Evolutionary conservation across 345 rosid genomes (phyloP).

Genomic region (Sonneratia caseolaris): DNA sequence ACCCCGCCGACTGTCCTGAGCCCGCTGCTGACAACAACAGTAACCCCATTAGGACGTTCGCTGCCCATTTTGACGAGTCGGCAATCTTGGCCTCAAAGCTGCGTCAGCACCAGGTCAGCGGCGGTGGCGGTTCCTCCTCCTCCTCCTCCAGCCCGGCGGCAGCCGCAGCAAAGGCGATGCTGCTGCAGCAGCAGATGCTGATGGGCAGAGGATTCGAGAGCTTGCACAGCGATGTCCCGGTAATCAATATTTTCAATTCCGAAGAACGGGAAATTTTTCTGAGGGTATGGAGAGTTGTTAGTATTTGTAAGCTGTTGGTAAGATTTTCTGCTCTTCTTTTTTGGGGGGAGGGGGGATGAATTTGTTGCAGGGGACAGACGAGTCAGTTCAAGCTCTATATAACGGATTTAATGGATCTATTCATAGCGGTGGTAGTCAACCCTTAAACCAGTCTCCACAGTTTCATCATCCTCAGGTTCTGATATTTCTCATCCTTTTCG

Average conservation of each 20-base stretch:
- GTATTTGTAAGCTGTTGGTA: too few species aligned
- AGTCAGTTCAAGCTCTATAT: conserved; percentile 36
- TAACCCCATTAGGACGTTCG: conserved; percentile 12
- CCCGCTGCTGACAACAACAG: conserved; percentile 20
- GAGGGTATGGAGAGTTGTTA: neutral
- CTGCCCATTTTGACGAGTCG: conserved; percentile 34
- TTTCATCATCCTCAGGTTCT: conserved; percentile 20
- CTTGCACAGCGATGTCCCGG: conserved; percentile 8
- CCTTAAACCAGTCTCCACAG: conserved; percentile 27
- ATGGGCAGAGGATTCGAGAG: conserved; percentile 36
- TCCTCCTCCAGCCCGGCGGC: conserved; percentile 12
- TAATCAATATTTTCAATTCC: neutral
- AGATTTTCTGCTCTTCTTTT: neutral
- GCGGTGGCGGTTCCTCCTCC: conserved; percentile 18
- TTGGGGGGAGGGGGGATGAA: neutral
- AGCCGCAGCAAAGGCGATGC: conserved; percentile 31
- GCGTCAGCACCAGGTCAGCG: conserved; percentile 45
- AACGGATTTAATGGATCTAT: conserved; percentile 55
- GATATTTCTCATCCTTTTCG: too few species aligned
- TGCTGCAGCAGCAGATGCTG: conserved; percentile 50
- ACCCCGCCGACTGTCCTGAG: conserved; percentile 19
- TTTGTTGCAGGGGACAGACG: conserved; percentile 28
- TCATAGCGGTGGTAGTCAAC: conserved; percentile 27
- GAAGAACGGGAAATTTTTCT: too few species aligned
- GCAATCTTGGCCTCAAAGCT: conserved; percentile 24